Conservation (phyloP, 257 asterid species). For the Craterostigma plantagineum region DNA sequence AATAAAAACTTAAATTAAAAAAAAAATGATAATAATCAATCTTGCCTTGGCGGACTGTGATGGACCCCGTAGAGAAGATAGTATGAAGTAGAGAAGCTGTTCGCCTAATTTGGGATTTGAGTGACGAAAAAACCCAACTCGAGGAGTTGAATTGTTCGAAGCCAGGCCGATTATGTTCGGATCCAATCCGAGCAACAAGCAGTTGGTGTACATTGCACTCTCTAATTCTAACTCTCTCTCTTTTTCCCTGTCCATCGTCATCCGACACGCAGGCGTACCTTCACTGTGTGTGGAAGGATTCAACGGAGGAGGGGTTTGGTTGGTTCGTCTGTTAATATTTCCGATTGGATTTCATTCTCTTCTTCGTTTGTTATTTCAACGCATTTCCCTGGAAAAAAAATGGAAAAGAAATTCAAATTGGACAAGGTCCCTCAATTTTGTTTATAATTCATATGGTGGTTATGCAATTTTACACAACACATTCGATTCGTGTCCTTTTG, state of each 20-base stretch:
- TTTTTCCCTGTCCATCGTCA: constrained; percentile 99
- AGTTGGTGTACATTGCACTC: constrained; percentile 99
- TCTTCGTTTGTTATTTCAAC: too few species aligned
- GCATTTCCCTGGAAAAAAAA: too few species aligned
- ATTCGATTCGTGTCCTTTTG: too few species aligned
- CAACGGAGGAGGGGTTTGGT: too few species aligned
- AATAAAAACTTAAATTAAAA: background rate
- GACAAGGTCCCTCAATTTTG: too few species aligned
- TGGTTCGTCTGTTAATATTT: too few species aligned
- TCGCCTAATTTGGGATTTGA: constrained; percentile 98
- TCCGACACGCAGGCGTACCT: constrained; percentile 21
- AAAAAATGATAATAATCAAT: background rate
- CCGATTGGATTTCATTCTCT: too few species aligned
- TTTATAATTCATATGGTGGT: too few species aligned
- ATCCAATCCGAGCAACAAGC: constrained; percentile 92
- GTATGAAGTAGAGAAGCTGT: constrained; percentile 83
- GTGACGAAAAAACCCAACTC: constrained; percentile 90
- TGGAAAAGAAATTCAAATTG: too few species aligned
- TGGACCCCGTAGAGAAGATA: constrained; percentile 95
- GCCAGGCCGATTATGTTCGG: constrained; percentile 85
- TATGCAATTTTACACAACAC: too few species aligned
- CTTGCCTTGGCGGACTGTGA: constrained; percentile 79
- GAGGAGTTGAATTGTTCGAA: constrained; percentile 66
- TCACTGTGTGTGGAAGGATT: constrained; percentile 9
- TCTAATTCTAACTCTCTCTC: constrained; percentile 98